Evolutionary conservation across 1,284 basidiomycete species (phyloP), one percentile per base, ranked within the genome.

Genomic region (Ceratobasidium sp.): DNA sequence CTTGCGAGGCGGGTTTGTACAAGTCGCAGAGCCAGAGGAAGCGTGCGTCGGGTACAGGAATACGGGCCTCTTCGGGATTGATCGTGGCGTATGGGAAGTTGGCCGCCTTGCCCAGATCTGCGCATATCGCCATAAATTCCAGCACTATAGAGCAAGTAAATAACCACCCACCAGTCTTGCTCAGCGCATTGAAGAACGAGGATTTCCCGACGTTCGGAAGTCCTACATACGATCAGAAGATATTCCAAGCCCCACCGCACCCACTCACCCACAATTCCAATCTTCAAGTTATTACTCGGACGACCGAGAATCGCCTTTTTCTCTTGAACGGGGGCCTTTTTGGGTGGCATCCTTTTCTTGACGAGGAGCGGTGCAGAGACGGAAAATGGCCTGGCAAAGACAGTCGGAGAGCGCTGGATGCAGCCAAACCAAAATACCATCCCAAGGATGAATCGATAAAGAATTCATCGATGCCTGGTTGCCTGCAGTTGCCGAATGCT

Each of bases 61-160:
- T 94, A 76, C 96, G 93, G 43, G 97, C 94, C 83, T 92, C 90
- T 88, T 94, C 75, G 84, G 94, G 81, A 73, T 94, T 91, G 79
- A 98, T 97, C 62, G 96, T 98, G 13, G 95, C 95, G 77, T 98
- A 99, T 20, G 97, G 97, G 79, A 97, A 99, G 85, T 99, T 99
- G 80, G 95, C 95, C 52, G 94, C 90, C 80, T 97, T 96, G 74
- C 93, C 96, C n/a, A 98, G 86, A 80, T 98, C 92, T 94, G 73
- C 35, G 20, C 49, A 12, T 10, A 25, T 40, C 31, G 45, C 22
- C 34, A 34, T 54, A 22, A 32, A 17, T 29, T 20, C 17, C 12
- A 40, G n/a, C 2, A 22, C 34, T 49, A 50, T 47, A 31, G 47
- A 73, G 64, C 29, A 52, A 45, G 56, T 32, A 49, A 25, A 42